Evolutionary conservation across 768 basidiomycete genomes (phyloP), one percentile per base, ranked within the genome.

Genomic region (Termitomyces sp.): DNA sequence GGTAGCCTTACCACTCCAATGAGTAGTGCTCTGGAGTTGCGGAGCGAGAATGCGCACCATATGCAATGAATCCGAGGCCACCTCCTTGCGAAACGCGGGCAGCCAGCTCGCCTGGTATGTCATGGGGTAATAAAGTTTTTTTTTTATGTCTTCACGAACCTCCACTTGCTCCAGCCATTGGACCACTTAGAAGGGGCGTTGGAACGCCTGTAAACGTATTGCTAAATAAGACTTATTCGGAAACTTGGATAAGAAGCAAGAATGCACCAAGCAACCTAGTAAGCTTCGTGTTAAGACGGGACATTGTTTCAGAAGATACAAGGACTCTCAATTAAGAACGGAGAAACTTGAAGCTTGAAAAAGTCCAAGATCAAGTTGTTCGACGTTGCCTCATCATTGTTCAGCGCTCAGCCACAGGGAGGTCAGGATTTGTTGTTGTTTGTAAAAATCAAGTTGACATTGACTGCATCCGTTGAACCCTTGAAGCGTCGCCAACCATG

Each of bases 21-120:
- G 10, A 62, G 2, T 34, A 50, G 46, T 32, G 42, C n/a, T 22
- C n/a, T 9, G 16, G 43, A 42, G 20, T 20, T 44, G 29, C 9
- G 7, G 42, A 26, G 18, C 24, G 41, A 51, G 22, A 56, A 29
- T 29, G 56, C 68, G 37, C 56, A 85, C 88, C 85, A 69, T 82
- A 77, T n/a, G 82, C 76, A 0, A 91, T 62, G 67, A 92, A 91
- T 1, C 88, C 91, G 56, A 92, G 86, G 16, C 86, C 91, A 22
- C 92, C 92, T 8, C 74, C 89, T 2, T 78, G 75, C 20, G 82
- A 77, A 32, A 88, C 86, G 55, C 82, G 75, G 5, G 84, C 83
- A 26, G 85, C 85, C 22, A 87, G 67, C 20, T 68, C 68, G 47
- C 80, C 79, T 81, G 52, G 14, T 27, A 39, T 41, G 24, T 37